A percentile compares a stretch with the other conserved stretches of the same genome.
Evolutionary conservation across 2,329 filamentous ascomycete species (phyloP).

Genomic region (Acephala macrosclerotiorum): DNA sequence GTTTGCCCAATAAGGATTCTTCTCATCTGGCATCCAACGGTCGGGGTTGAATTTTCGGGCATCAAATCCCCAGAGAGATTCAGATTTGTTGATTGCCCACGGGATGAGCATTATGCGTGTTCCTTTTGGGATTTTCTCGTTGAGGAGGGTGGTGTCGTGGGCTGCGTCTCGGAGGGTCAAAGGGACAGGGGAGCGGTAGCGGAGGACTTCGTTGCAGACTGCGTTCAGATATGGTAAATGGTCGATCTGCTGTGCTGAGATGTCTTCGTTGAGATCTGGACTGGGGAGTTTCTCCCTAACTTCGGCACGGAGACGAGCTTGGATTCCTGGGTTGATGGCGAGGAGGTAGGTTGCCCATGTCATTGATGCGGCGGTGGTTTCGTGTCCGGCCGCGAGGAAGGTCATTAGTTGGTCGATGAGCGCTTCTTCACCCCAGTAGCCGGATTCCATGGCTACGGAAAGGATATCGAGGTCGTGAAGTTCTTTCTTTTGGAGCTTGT

Average conservation of each 20-base stretch:
- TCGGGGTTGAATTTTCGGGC: constrained; percentile 81
- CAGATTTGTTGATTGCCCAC: constrained; percentile 73
- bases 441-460: constrained; percentile 79
- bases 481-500: constrained; percentile 56
- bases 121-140: constrained; percentile 71
- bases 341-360: constrained; percentile 80
- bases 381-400: constrained; percentile 83
- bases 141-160: constrained; percentile 69
- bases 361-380: constrained; percentile 78
- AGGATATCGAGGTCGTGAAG: constrained; percentile 74
- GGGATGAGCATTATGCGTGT: constrained; percentile 72
- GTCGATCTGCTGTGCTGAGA: constrained; percentile 69
- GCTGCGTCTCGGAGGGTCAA: constrained; percentile 72
- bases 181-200: constrained; percentile 75
- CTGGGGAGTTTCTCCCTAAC: constrained; percentile 67
- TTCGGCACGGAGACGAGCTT: constrained; percentile 72
- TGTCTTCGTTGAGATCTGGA: constrained; percentile 46
- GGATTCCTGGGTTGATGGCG: constrained; percentile 69
- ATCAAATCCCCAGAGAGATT: constrained; percentile 77
- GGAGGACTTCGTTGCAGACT: constrained; percentile 79
- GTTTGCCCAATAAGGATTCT: constrained; percentile 50
- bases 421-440: constrained; percentile 78
- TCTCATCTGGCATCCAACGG: constrained; percentile 67
- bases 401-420: constrained; percentile 93
- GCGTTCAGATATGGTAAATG: constrained; percentile 81